Percentiles rank a stretch among this genome's conserved stretches.
phyloP scores from a whole-genome alignment of 2,329 filamentous ascomycete genomes.

The Fusarium mangiferae region DNA sequence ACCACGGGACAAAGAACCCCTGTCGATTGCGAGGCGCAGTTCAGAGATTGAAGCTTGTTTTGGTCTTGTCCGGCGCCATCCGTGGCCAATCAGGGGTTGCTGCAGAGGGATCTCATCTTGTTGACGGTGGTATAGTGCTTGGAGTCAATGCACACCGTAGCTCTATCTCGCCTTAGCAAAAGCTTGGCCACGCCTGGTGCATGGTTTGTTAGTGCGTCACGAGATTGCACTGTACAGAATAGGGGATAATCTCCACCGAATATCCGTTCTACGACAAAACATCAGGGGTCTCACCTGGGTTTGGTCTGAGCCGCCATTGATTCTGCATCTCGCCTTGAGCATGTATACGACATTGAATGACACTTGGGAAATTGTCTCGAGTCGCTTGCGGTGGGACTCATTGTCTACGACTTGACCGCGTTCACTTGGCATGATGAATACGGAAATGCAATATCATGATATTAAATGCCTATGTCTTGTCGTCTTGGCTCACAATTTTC shows the following conservation, averaged over 20 bases:
- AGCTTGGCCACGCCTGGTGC: not conserved
- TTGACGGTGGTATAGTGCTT: conserved; percentile 42
- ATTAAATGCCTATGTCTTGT: conserved; percentile 10
- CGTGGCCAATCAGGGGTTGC: conserved; percentile 34
- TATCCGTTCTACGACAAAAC: conserved; percentile 34
- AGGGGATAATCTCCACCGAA: conserved; percentile 45
- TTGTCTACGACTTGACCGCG: not conserved
- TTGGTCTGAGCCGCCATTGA: conserved; percentile 9
- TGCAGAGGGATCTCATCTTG: conserved; percentile 39
- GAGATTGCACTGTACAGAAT: conserved; percentile 38
- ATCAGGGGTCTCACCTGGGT: conserved; percentile 26
- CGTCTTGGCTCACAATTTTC: conserved; percentile 13
- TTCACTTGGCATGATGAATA: conserved; percentile 20
- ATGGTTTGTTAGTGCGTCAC: conserved; percentile 14
- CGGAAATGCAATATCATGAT: conserved; percentile 7
- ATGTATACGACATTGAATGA: conserved; percentile 30
- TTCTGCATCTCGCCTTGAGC: conserved; percentile 24
- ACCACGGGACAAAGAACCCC: conserved; percentile 13
- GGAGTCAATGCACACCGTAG: conserved; percentile 32
- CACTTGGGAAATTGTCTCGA: conserved; percentile 35
- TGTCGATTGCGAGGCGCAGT: conserved; percentile 40
- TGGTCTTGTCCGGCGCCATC: conserved; percentile 17
- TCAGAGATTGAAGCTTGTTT: conserved; percentile 43
- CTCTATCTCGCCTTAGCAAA: conserved; percentile 15
- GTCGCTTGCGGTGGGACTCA: conserved; percentile 23